Evolutionary conservation across 116 monocot species (phyloP), one percentile per base, ranked within the genome.

Genomic region (Phalaenopsis hybrid): DNA sequence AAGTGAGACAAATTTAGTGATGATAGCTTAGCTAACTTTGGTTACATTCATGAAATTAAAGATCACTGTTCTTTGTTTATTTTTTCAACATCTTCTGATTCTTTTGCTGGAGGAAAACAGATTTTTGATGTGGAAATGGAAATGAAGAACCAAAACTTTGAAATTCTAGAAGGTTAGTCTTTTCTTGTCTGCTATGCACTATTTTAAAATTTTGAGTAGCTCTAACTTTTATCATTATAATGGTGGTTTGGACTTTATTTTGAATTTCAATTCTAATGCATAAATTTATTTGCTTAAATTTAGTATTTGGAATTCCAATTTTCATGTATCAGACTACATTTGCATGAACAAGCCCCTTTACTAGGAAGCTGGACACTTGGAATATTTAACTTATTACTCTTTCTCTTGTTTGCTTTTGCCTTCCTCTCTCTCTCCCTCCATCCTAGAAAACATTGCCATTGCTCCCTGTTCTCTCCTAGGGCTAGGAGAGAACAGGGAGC

Each of bases 21-120:
- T 65, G 65, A 65, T 23, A 65, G 6, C 21, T 65, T 65, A 21
- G 65, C 65, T 65, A n/a, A 5, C 5, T 6, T 65, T n/a, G 21
- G 6, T 65, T 65, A 25, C n/a, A 65, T 65, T 65, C 65, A 65
- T 21, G 65, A n/a, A n/a, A 65, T 65, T 65, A 65, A 6, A 1
- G 23, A 23, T 65, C 21, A 65, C 65, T 65, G 25, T 23, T 72
- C 37, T 31, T 72, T 34, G 1, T 70, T 31, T 70, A 12, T 72
- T 72, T 34, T 37, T 34, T 72, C 15, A 10, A 37, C 4, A 37
- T 34, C 15, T 61, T 41, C 25, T 75, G 58, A 33, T 73, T 79
- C 49, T 48, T 59, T 37, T 34, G 33, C 45, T 51, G 25, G 83
- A 76, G 70, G 79, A 86, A 89, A 81, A 79, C 86, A 86, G 89